phyloP scores from a whole-genome alignment of 176 grass and related monocot genomes.

The Rhipidocladum racemiflorum region DNA sequence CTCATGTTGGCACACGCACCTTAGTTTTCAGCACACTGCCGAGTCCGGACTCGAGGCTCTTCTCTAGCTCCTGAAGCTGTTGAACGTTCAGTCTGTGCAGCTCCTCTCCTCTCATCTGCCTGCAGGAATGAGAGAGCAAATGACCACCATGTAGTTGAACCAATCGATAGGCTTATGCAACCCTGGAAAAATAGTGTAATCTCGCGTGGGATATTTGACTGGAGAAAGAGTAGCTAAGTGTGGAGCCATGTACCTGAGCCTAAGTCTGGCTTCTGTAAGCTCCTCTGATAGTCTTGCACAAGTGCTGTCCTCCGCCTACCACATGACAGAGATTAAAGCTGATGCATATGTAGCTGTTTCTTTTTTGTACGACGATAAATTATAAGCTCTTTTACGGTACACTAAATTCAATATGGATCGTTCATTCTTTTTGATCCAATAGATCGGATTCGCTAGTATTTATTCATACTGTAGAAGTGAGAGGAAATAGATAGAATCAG shows the following conservation, averaged over 20 bases:
- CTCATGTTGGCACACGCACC: slow-evolving; percentile 26
- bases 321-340: not conserved
- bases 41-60: slow-evolving; percentile 54
- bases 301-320: slow-evolving; percentile 44
- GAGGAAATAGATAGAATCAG: too few relatives aligned
- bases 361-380: not conserved
- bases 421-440: too few relatives aligned
- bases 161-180: not conserved
- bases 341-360: not conserved
- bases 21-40: slow-evolving; percentile 55
- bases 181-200: not conserved
- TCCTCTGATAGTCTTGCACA: slow-evolving; percentile 43
- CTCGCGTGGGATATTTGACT: not conserved
- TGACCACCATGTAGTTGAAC: not conserved
- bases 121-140: slow-evolving; percentile 13
- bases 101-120: slow-evolving; percentile 84
- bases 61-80: slow-evolving; percentile 68
- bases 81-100: slow-evolving; percentile 57
- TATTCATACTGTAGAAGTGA: too few relatives aligned
- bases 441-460: too few relatives aligned
- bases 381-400: too few relatives aligned
- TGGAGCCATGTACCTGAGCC: slow-evolving; percentile 37
- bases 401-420: too few relatives aligned
- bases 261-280: slow-evolving; percentile 54
- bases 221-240: not conserved